These are phyloP conservation scores for Arthrobotrys conoides DNA, from an alignment of 2,329 filamentous ascomycete genomes.

Conservation along the genomic window DNA sequence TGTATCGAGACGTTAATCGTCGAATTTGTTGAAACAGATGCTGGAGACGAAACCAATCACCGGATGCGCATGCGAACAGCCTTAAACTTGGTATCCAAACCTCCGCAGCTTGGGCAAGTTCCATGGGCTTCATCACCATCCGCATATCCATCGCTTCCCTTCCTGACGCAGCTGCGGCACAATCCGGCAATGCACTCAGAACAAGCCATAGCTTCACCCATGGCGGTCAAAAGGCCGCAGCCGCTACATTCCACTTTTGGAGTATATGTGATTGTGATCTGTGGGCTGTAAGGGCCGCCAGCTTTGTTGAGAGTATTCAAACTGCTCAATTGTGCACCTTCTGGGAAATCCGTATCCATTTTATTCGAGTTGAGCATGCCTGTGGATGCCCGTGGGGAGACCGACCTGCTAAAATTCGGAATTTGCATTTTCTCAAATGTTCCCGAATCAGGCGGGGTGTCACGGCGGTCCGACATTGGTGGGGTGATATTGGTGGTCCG, in stretches of 20 bases:
- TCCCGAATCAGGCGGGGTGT: conserved; percentile 60
- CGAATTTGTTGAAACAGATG: neutral
- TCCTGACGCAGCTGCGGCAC: conserved; percentile 58
- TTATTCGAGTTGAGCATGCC: conserved; percentile 58
- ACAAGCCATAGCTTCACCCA: conserved; percentile 58
- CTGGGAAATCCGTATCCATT: conserved; percentile 58
- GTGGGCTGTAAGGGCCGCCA: conserved; percentile 56
- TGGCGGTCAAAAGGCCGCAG: conserved; percentile 52
- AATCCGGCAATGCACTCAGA: conserved; percentile 60
- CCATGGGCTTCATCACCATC: conserved; percentile 58
- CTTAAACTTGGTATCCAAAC: conserved; percentile 59
- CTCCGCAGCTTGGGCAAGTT: conserved; percentile 55
- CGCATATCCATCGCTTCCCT: conserved; percentile 54
- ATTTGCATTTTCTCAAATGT: conserved; percentile 62
- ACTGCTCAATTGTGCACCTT: conserved; percentile 24
- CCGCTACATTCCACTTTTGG: conserved; percentile 59
- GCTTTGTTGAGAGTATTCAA: conserved; percentile 55
- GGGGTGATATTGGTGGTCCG: conserved; percentile 59
- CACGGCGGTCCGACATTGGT: conserved; percentile 58
- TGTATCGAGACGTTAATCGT: neutral
- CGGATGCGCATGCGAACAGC: conserved; percentile 57
- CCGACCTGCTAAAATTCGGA: conserved; percentile 57
- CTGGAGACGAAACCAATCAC: neutral
- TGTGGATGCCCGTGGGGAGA: conserved; percentile 56
- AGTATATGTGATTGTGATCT: conserved; percentile 60